Base-by-base conservation (phyloP, 768 basidiomycete species). In the Mycena vitilis region DNA sequence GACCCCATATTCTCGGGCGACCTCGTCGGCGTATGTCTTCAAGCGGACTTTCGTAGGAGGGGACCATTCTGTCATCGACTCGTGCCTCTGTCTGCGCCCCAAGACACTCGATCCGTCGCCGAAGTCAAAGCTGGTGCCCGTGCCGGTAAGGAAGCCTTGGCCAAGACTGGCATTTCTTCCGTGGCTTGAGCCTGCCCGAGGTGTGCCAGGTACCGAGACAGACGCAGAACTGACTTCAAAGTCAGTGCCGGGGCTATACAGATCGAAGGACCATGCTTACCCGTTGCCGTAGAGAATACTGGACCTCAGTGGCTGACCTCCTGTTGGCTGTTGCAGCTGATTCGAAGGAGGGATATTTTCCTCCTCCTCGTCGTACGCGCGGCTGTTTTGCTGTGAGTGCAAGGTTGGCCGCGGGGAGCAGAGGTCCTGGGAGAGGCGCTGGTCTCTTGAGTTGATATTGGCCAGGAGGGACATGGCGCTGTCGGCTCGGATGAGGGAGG, bases 21-120 rank as follows among this genome's bases (percentile, higher is more conserved):
- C 11, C 0, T 38, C n/a, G 16, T 13, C n/a, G 5, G 60, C 48
- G n/a, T 60, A 60, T 0, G 9, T 11, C 40, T 7, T 37, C 36
- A 60, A 18, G n/a, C 48, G 60, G 18, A 37, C 48, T 40, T 60
- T 60, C 5, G 37, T 60, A 1, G 48, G 60, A 0, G 60, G 60
- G 2, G 60, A 60, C 60, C 60, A 60, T 5, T 60, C 48, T 4
- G 8, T 4, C n/a, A 60, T 2, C 0, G 48, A 38, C 10, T 51
- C 60, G 1, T n/a, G 1, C 4, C 60, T 22, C 48, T 51, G 37
- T 48, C 60, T 34, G 13, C 48, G 60, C 18, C 60, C 60, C 10
- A 60, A n/a, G 20, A 51, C n/a, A n/a, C n/a, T n/a, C n/a, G 4
- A 49, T 25, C 37, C 20, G 23, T 11, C 22, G 5, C 25, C 5